Conservation (phyloP, 2,329 filamentous ascomycete genomes). For the Pseudovirgaria hyperparasitica region DNA sequence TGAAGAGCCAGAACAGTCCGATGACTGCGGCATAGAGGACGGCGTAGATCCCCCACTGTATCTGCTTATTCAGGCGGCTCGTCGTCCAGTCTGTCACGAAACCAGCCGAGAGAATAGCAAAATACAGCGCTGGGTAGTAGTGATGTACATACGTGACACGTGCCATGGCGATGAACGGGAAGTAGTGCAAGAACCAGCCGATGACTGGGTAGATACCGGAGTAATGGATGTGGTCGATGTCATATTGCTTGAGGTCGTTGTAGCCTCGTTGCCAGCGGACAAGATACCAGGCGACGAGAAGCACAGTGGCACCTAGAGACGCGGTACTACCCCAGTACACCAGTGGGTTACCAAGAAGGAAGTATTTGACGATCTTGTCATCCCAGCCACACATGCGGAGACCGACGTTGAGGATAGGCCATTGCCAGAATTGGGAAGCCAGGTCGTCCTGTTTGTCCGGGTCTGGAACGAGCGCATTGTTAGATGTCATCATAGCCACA, state of each 20-base stretch:
- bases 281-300: constrained; percentile 70
- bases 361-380: constrained; percentile 92
- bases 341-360: constrained; percentile 89
- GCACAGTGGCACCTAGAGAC: constrained; percentile 58
- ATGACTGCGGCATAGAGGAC: constrained; percentile 62
- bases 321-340: constrained; percentile 92
- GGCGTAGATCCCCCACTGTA: constrained; percentile 60
- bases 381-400: constrained; percentile 99
- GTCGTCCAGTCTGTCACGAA: constrained; percentile 82
- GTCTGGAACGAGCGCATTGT: constrained; percentile 94
- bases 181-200: constrained; percentile 92
- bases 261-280: constrained; percentile 95
- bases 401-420: constrained; percentile 89
- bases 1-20: constrained; percentile 78
- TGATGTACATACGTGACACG: constrained; percentile 98
- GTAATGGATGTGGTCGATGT: constrained; percentile 93
- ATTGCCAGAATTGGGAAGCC: constrained; percentile 95
- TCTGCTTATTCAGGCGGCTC: constrained; percentile 47
- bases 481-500: constrained; percentile 99
- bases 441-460: constrained; percentile 98
- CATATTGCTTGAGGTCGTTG: constrained; percentile 61
- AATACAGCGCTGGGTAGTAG: constrained; percentile 97
- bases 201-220: constrained; percentile 80
- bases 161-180: constrained; percentile 94
- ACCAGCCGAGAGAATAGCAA: constrained; percentile 79